phyloP scores from a whole-genome alignment of 177 flowering plant genomes.

The Vitis hybrid region DNA sequence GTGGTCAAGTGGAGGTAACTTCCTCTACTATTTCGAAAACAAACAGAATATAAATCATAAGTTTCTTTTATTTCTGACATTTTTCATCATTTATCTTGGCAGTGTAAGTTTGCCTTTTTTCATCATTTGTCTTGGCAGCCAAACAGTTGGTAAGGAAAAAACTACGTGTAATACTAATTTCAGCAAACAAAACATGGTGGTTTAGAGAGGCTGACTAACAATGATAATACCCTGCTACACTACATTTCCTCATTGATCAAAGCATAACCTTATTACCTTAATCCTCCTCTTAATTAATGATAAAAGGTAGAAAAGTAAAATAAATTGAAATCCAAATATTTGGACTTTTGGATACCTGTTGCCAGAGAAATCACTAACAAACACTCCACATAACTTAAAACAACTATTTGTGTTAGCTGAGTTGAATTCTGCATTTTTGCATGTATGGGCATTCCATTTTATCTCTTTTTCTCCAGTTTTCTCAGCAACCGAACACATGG shows the following conservation, averaged over 20 bases:
- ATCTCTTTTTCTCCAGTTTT: neutral
- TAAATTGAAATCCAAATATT: neutral
- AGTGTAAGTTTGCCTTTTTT: too few relatives aligned
- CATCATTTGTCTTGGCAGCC: too few relatives aligned
- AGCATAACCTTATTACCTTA: neutral
- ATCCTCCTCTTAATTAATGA: neutral
- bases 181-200: too few relatives aligned
- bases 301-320: neutral
- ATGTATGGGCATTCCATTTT: neutral
- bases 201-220: too few relatives aligned
- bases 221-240: too few relatives aligned
- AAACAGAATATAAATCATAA: too few relatives aligned
- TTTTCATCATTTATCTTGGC: too few relatives aligned
- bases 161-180: too few relatives aligned
- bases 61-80: too few relatives aligned
- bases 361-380: neutral
- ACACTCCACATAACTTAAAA: neutral
- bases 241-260: neutral
- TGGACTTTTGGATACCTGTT: neutral
- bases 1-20: too few relatives aligned
- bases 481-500: neutral
- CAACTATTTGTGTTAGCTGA: neutral
- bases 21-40: too few relatives aligned
- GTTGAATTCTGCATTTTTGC: neutral
- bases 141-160: too few relatives aligned